phyloP scores from a whole-genome alignment of 768 basidiomycete species.

The Termitomyces sp. region DNA sequence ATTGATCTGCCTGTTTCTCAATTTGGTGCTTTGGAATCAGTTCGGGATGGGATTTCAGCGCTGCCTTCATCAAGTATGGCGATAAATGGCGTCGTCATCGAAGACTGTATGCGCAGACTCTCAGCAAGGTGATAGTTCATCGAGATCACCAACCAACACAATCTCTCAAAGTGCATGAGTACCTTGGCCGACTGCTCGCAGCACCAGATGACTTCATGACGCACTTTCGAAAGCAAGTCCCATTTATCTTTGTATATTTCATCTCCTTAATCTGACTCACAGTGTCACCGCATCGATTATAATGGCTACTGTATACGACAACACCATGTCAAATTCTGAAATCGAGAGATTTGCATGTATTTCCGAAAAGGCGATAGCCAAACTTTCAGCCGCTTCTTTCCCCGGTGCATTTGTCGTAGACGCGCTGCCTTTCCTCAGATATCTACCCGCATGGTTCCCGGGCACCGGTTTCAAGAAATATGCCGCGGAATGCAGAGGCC shows the following conservation, averaged over 20 bases:
- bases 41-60: constrained; percentile 29
- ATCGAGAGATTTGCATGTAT: constrained; percentile 19
- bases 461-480: constrained; percentile 23
- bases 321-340: constrained; percentile 19
- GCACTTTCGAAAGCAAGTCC: constrained; percentile 7
- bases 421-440: constrained; percentile 25
- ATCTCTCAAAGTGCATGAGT: constrained; percentile 19
- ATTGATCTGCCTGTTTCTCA: too few species aligned
- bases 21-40: constrained; percentile 10
- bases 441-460: constrained; percentile 35
- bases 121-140: constrained; percentile 15
- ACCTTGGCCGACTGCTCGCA: constrained; percentile 13
- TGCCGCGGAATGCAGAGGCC: constrained; percentile 3
- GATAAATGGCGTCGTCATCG: constrained; percentile 27
- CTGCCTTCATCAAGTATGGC: constrained; percentile 24
- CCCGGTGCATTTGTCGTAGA: constrained; percentile 24
- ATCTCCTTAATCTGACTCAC: neutral
- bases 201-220: constrained; percentile 14
- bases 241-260: neutral
- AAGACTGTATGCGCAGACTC: constrained; percentile 24
- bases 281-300: constrained; percentile 12
- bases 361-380: constrained; percentile 17
- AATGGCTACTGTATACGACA: constrained; percentile 25
- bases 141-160: constrained; percentile 19
- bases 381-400: constrained; percentile 6